phyloP scores from a whole-genome alignment of 2,329 filamentous ascomycete genomes.

The Nannizziopsis barbatae region DNA sequence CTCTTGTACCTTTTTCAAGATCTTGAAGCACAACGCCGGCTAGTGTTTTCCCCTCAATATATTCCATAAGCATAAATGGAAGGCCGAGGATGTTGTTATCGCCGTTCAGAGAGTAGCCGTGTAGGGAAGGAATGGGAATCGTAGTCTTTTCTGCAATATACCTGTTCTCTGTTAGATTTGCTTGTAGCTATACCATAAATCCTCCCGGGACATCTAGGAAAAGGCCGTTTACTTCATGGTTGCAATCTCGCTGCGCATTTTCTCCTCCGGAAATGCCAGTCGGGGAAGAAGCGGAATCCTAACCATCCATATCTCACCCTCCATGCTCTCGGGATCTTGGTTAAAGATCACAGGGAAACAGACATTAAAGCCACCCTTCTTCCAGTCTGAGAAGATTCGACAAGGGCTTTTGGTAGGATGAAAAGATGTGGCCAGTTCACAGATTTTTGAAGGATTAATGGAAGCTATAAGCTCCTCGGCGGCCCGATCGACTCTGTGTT shows the following conservation, averaged over 20 bases:
- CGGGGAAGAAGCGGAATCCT: constrained; percentile 12
- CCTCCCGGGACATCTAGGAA: not conserved
- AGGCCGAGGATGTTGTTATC: constrained; percentile 10
- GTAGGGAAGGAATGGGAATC: constrained; percentile 15
- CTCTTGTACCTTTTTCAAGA: not conserved
- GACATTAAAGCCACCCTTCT: constrained; percentile 4
- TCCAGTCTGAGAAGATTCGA: constrained; percentile 1
- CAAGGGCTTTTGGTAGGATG: constrained; percentile 3
- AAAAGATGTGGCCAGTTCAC: constrained; percentile 7
- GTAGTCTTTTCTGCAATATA: constrained; percentile 16
- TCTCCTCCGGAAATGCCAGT: constrained; percentile 10
- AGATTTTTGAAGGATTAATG: constrained; percentile 8
- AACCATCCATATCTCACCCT: constrained; percentile 4
- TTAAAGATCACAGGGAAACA: constrained; percentile 6
- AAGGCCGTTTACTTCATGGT: constrained; percentile 9
- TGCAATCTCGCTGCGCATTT: constrained; percentile 9
- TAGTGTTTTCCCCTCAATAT: constrained; percentile 6
- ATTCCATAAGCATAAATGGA: constrained; percentile 8
- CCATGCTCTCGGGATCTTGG: constrained; percentile 1
- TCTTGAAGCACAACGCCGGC: not conserved
- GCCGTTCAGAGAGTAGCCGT: constrained; percentile 5
- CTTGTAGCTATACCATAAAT: not conserved
- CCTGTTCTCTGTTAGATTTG: not conserved
- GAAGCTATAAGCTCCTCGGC: constrained; percentile 2
- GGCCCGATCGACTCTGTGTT: constrained; percentile 4